A percentile compares a stretch with the other conserved stretches of the same genome.
Conservation (phyloP, 2,329 filamentous ascomycete species). For the Zelopaecilomyces penicillatus region DNA sequence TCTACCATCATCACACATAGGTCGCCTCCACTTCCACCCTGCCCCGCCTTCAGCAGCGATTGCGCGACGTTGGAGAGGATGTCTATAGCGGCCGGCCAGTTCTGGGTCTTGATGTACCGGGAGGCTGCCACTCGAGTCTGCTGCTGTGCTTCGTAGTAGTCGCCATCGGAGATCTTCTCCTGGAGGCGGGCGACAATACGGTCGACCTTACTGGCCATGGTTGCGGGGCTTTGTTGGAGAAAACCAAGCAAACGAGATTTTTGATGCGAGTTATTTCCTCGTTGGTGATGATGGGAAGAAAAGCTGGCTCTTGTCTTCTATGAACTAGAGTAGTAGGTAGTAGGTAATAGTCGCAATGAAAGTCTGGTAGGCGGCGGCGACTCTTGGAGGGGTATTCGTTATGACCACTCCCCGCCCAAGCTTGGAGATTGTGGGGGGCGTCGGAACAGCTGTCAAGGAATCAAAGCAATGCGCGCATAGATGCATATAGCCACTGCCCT, state of each 20-base stretch:
- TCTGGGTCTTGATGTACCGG: conserved; percentile 81
- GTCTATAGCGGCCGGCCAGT: conserved; percentile 79
- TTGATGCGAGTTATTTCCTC: too few species aligned
- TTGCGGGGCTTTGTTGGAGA: conserved; percentile 4
- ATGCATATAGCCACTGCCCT: neutral
- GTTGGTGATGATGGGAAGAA: too few species aligned
- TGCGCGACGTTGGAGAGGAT: conserved; percentile 78
- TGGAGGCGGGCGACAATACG: conserved; percentile 60
- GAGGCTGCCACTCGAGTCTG: conserved; percentile 93
- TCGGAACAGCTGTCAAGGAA: too few species aligned
- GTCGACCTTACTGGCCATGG: conserved; percentile 33
- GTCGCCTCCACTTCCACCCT: conserved; percentile 88
- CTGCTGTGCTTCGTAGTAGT: conserved; percentile 97
- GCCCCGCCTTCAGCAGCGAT: conserved; percentile 81
- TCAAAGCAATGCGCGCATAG: too few species aligned
- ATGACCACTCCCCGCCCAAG: too few species aligned
- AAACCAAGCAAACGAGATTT: too few species aligned
- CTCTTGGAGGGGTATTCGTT: too few species aligned
- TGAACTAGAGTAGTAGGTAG: too few species aligned
- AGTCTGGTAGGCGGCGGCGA: too few species aligned
- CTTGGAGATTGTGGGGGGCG: too few species aligned
- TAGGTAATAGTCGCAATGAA: too few species aligned
- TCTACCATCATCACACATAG: conserved; percentile 81
- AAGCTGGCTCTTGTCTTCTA: too few species aligned
- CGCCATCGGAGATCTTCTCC: conserved; percentile 79